Conservation (phyloP, 305 asterid genomes). For the Withania somnifera region DNA sequence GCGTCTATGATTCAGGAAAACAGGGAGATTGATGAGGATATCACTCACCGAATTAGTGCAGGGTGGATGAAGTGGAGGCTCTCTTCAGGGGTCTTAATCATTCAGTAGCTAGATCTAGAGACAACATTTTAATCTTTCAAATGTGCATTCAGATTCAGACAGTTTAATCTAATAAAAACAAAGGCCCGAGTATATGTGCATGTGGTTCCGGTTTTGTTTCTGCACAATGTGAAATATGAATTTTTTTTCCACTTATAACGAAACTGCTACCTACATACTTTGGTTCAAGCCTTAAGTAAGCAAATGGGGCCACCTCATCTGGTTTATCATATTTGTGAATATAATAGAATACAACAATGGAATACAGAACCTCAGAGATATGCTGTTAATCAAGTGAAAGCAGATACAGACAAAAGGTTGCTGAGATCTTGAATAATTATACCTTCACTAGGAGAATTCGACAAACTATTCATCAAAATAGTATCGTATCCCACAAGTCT, state of each 20-base stretch:
- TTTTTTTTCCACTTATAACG: not conserved
- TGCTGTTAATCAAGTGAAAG: not conserved
- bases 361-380: not conserved
- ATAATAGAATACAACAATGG: not conserved
- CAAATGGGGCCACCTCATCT: not conserved
- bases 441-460: conserved; percentile 93
- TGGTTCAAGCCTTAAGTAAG: not conserved
- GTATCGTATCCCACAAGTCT: conserved; percentile 97
- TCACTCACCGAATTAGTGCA: too few species aligned
- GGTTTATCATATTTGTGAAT: not conserved
- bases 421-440: conserved; percentile 13
- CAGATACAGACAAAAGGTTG: not conserved
- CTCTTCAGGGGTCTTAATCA: too few species aligned
- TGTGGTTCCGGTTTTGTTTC: not conserved
- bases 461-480: conserved; percentile 88
- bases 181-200: not conserved
- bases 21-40: too few species aligned
- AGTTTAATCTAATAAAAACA: too few species aligned
- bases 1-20: too few species aligned
- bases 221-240: not conserved
- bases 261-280: not conserved
- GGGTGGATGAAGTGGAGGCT: too few species aligned
- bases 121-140: too few species aligned
- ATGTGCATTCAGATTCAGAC: too few species aligned
- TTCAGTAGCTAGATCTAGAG: too few species aligned